These are phyloP conservation scores for Penicillium fuscoglaucum DNA, from an alignment of 2,329 filamentous ascomycete genomes.

Conservation along the genomic window DNA sequence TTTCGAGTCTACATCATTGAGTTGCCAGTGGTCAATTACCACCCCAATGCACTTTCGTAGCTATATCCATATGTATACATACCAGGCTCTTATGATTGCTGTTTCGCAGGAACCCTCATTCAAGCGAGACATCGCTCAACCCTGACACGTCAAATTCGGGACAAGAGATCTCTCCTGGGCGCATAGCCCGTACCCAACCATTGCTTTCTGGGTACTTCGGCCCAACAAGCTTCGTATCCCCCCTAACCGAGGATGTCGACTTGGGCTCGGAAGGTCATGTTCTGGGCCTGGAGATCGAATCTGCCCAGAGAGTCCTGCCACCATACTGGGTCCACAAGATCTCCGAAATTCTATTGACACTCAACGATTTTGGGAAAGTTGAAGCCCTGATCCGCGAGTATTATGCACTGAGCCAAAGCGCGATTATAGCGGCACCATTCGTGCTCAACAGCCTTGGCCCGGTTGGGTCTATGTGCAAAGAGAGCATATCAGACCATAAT, in stretches of 20 bases:
- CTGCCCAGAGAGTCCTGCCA: constrained; percentile 17
- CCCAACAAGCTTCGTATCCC: constrained; percentile 36
- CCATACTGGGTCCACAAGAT: constrained; percentile 25
- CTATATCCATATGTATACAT: not conserved
- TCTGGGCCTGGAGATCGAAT: constrained; percentile 13
- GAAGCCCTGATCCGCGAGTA: constrained; percentile 24
- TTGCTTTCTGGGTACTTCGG: constrained; percentile 34
- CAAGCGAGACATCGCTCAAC: constrained; percentile 3
- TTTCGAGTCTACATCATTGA: not conserved
- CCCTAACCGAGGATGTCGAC: constrained; percentile 26
- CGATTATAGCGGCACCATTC: constrained; percentile 39
- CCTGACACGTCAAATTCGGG: not conserved
- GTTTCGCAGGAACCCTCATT: constrained; percentile 2
- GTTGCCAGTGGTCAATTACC: not conserved
- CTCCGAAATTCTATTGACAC: constrained; percentile 17
- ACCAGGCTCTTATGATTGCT: not conserved
- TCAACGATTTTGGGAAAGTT: constrained; percentile 20
- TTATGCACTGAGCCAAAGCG: constrained; percentile 32
- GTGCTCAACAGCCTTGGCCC: constrained; percentile 34
- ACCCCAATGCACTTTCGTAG: not conserved
- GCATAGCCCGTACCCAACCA: constrained; percentile 13
- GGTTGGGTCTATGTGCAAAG: constrained; percentile 19
- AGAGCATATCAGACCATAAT: constrained; percentile 10
- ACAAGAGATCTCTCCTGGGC: constrained; percentile 6
- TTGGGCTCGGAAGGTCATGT: constrained; percentile 17